These are phyloP conservation scores for Globisporangium yorkense DNA, from an alignment of 352 stramenopile species.

Conservation along the genomic window DNA sequence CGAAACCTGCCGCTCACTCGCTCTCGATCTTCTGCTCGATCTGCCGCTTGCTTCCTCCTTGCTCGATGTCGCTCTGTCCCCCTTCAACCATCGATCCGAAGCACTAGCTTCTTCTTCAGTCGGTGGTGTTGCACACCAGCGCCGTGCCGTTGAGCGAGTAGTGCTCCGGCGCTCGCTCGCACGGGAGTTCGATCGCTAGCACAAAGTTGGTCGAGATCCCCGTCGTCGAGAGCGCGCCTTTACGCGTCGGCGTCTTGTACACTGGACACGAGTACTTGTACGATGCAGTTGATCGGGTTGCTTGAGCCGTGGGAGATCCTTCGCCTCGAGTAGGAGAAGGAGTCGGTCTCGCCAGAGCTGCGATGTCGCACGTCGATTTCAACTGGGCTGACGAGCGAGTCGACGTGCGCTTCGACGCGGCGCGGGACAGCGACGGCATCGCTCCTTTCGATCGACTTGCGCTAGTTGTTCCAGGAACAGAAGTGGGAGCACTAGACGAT, in stretches of 20 bases:
- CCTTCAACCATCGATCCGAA: background rate
- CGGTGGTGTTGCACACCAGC: constrained; percentile 63
- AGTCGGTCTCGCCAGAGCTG: background rate
- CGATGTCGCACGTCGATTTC: background rate
- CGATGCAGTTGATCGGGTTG: background rate
- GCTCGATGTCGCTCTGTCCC: background rate
- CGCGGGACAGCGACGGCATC: background rate
- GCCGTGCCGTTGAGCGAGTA: constrained; percentile 90
- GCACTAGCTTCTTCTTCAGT: constrained; percentile 1
- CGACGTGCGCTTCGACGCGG: background rate
- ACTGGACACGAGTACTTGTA: constrained; percentile 84
- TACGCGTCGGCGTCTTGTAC: constrained; percentile 89
- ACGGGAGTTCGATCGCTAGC: constrained; percentile 84
- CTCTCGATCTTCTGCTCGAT: background rate
- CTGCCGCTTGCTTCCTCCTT: no score
- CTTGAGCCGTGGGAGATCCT: background rate
- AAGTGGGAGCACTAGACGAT: background rate
- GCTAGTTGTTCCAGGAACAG: background rate
- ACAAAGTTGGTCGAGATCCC: constrained; percentile 93
- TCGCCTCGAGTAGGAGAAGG: background rate
- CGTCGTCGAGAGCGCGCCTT: constrained; percentile 89
- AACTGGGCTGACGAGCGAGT: background rate
- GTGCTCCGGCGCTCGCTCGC: constrained; percentile 56
- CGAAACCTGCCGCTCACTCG: background rate
- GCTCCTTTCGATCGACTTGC: background rate